Conservation (phyloP, 2,329 filamentous ascomycete genomes). For the Hypomyces rosellus region DNA sequence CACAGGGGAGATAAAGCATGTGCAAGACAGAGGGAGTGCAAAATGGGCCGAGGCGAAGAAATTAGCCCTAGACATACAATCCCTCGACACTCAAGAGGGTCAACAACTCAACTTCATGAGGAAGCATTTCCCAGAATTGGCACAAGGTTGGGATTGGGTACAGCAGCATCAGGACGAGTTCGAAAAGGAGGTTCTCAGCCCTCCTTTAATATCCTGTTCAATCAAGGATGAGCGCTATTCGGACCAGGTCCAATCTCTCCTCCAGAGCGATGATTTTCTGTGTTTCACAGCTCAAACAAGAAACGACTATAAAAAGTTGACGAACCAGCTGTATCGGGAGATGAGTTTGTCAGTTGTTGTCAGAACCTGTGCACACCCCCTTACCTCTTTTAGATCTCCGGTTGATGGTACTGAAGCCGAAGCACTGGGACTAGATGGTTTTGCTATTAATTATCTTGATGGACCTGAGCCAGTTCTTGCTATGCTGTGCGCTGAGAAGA, state of each 20-base stretch:
- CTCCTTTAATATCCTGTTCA: conserved; percentile 73
- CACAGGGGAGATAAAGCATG: conserved; percentile 32
- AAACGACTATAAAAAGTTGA: conserved; percentile 69
- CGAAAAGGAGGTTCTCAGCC: conserved; percentile 70
- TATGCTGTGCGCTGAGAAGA: conserved; percentile 74
- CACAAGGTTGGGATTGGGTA: conserved; percentile 75
- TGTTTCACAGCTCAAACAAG: conserved; percentile 71
- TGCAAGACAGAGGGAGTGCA: conserved; percentile 35
- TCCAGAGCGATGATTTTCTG: conserved; percentile 47
- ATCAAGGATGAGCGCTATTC: conserved; percentile 65
- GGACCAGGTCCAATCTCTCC: conserved; percentile 46
- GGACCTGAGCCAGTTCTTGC: conserved; percentile 79
- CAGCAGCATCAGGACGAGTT: conserved; percentile 63
- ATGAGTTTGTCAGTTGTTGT: conserved; percentile 68
- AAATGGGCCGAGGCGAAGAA: conserved; percentile 33
- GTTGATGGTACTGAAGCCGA: conserved; percentile 50
- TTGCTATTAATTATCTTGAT: conserved; percentile 69
- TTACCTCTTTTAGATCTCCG: conserved; percentile 50
- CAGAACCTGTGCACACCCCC: conserved; percentile 50
- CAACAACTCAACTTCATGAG: conserved; percentile 64
- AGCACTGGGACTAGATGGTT: conserved; percentile 66
- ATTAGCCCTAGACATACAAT: conserved; percentile 44
- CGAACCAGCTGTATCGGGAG: conserved; percentile 54
- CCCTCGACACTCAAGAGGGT: conserved; percentile 67
- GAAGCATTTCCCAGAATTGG: conserved; percentile 55